phyloP scores from a whole-genome alignment of 129 eudicot species.

The Flaveria robusta region DNA sequence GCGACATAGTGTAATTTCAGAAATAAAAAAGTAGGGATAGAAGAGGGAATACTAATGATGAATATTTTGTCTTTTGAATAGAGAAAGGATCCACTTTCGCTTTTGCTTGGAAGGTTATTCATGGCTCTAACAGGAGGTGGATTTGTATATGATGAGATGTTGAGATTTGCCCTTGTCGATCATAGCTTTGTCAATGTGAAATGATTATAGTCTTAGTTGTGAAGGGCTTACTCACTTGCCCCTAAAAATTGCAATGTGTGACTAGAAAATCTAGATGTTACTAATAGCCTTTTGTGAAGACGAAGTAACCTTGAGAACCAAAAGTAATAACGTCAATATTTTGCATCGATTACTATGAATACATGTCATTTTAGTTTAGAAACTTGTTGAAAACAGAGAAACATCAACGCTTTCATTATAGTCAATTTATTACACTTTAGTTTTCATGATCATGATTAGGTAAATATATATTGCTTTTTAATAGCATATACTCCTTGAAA shows the following conservation, averaged over 20 bases:
- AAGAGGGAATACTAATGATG: conserved; percentile 25
- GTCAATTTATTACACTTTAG: background rate
- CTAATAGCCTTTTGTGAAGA: background rate
- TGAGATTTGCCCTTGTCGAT: background rate
- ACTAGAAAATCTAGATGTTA: background rate
- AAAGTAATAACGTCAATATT: background rate
- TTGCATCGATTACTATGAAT: background rate
- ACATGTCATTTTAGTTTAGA: background rate
- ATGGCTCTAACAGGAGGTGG: background rate
- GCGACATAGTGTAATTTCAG: conserved; percentile 2
- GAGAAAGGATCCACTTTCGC: background rate
- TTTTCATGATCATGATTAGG: conserved; percentile 10
- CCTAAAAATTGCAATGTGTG: background rate
- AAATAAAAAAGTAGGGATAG: background rate
- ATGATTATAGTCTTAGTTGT: background rate
- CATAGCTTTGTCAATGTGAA: background rate
- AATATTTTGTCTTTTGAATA: conserved; percentile 8
- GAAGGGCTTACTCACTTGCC: background rate
- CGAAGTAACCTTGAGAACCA: background rate
- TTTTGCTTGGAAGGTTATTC: conserved; percentile 3
- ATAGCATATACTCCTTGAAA: background rate
- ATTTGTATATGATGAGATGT: conserved; percentile 8
- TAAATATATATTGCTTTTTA: background rate
- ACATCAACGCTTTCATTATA: background rate
- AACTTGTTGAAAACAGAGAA: conserved; percentile 14